Evolutionary conservation across 345 rosid genomes (phyloP), one percentile per base, ranked within the genome.

Genomic region (Brassica carinata): DNA sequence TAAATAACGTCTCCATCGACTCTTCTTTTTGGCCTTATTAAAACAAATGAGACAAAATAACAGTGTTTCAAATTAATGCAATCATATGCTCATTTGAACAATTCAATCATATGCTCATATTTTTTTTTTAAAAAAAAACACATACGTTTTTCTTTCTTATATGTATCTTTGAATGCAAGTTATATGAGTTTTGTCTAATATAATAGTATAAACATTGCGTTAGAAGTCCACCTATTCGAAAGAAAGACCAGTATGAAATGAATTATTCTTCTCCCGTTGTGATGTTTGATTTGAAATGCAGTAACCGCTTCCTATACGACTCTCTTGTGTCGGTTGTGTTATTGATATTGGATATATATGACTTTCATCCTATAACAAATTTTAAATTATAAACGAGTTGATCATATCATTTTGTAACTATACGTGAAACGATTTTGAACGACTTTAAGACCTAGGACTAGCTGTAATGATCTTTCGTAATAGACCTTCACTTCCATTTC

Each of bases 1-100:
- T 75, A 70, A 70, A 69, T 64, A 64, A 70, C 68, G 79, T 81
- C 76, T 29, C 53, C 69, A 81, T 81, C 80, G 18, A 55, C 68
- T 38, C 76, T 74, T 51, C 59, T 69, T 69, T 75, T 75, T 69
- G 72, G 83, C 67, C 72, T 81, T 71, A 64, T 51, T n/a, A 51
- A 75, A 72, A 75, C 43, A 36, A 75, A 69, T 17, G 53, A 64
- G 55, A 63, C 62, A 26, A 80, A 51, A 14, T 51, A 51, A 63
- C 51, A 59, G 36, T 48, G 8, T 74, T 19, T 1, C 51, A 13
- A 11, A 48, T 48, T 48, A 48, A 14, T 48, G 14, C 55, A 48
- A 51, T 51, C 58, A 51, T 51, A 48, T 5, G 57, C 57, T 48
- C 14, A 40, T 40, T 40, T 40, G 48, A 40, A 40, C 48, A 36